Evolutionary conservation across 1,139 yeast genomes (phyloP), one percentile per base, ranked within the genome.

Genomic region (Debaryomyces udenii): DNA sequence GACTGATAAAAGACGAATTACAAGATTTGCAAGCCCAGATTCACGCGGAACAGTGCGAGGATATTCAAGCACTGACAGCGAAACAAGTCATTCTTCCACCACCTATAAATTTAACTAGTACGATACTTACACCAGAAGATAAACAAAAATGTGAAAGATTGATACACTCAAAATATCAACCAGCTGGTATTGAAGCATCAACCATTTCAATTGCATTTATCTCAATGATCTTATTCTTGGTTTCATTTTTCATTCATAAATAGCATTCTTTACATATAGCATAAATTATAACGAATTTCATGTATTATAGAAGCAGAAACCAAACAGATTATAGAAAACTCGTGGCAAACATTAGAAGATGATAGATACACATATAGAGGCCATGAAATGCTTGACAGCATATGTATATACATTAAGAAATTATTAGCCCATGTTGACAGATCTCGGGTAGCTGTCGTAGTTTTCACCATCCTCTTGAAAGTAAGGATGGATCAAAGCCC

Each of bases 401-500:
- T 14, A 9, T 14, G 11, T 10, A 31, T 31, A 13, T n/a, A 31
- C 9, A 31, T 16, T 10, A 30, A 31, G 14, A 24, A 16, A 22
- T 13, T 11, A 13, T 47, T 55, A 70, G 22, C 69, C 73, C 76
- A 70, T 70, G 52, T 61, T 69, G 26, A 69, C 64, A 3, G 73
- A 66, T 37, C 71, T 57, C 31, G 68, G 61, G 52, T 60, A 68
- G 30, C 50, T 55, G 38, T 63, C 68, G 43, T 49, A 54, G 33
- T 47, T 48, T 24, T 62, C 67, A 9, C 50, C 51, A 32, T 70
- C 81, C 45, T 82, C 89, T 51, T 78, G 81, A 69, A 93, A 94
- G 64, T 93, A 93, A 9, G 96, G 95, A 65, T 93, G 99, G 48
- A 78, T 64, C 49, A 91, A 76, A 2, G 98, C 96, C 48, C 97